Percentiles rank a stretch among this genome's conserved stretches.
phyloP scores from a whole-genome alignment of 768 basidiomycete species.

The Strobilomyces confusus region DNA sequence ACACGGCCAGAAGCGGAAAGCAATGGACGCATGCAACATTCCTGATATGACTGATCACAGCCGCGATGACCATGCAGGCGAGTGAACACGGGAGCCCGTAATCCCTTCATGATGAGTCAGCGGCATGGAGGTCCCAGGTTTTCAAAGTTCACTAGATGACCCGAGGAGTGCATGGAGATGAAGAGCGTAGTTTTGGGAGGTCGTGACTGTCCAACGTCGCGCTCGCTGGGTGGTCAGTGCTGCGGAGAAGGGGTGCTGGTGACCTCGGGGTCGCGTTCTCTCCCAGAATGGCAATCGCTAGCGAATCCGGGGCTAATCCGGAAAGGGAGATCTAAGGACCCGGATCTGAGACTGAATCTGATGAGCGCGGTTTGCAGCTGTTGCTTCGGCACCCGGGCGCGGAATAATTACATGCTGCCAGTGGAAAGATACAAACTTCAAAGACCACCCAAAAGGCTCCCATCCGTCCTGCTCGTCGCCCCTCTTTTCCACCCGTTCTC shows the following conservation, averaged over 20 bases:
- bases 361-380: constrained; percentile 35
- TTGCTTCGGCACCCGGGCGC: constrained; percentile 37
- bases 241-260: constrained; percentile 20
- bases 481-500: constrained; percentile 17
- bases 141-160: background rate
- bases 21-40: background rate
- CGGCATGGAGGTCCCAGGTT: background rate
- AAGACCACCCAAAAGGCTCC: constrained; percentile 33
- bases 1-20: background rate
- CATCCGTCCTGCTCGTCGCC: constrained; percentile 22
- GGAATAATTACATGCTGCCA: constrained; percentile 37
- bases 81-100: constrained; percentile 19
- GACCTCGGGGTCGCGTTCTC: background rate
- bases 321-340: constrained; percentile 18
- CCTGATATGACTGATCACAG: constrained; percentile 14
- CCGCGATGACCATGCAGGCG: constrained; percentile 1
- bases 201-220: no score
- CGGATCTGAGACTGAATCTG: constrained; percentile 30
- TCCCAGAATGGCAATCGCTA: background rate
- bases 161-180: constrained; percentile 25
- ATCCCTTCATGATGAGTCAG: constrained; percentile 12
- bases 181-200: background rate
- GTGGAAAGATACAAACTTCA: constrained; percentile 34
- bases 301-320: constrained; percentile 31
- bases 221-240: background rate